Conservation (phyloP, 192 early-diverging fungal genomes). For the Entophlyctis luteolus region DNA sequence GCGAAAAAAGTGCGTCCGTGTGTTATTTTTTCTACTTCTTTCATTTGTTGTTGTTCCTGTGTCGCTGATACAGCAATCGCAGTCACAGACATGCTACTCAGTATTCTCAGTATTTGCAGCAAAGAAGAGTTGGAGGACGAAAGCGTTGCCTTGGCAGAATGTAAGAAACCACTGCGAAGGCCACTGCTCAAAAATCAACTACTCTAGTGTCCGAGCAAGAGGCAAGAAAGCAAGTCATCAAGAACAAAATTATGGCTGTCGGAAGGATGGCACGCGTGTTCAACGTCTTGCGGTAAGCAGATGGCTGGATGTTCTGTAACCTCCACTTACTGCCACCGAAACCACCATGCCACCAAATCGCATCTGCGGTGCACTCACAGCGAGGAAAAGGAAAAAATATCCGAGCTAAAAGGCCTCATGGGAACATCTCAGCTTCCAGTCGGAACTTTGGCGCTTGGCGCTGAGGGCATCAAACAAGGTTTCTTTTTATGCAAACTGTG, state of each 20-base stretch:
- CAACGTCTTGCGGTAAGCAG: conserved; percentile 67
- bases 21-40: background rate
- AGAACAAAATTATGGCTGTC: conserved; percentile 87
- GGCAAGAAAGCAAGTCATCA: conserved; percentile 62
- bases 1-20: conserved; percentile 83
- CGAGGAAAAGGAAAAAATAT: conserved; percentile 83
- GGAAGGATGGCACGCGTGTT: conserved; percentile 88
- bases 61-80: conserved; percentile 1
- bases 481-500: conserved; percentile 21
- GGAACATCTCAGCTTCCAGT: conserved; percentile 80
- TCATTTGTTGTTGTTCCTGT: background rate
- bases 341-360: too few relatives aligned
- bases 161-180: too few relatives aligned
- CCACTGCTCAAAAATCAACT: too few relatives aligned
- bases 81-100: conserved; percentile 96
- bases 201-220: conserved; percentile 50
- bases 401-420: conserved; percentile 86
- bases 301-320: too few relatives aligned
- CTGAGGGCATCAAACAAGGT: conserved; percentile 86
- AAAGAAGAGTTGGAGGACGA: conserved; percentile 86
- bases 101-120: conserved; percentile 90
- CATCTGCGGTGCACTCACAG: conserved; percentile 10
- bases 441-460: conserved; percentile 83
- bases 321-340: too few relatives aligned
- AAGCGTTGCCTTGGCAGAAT: conserved; percentile 13